Base-by-base conservation (phyloP, 2,329 filamentous ascomycete species). In the Aquanectria penicillioides region DNA sequence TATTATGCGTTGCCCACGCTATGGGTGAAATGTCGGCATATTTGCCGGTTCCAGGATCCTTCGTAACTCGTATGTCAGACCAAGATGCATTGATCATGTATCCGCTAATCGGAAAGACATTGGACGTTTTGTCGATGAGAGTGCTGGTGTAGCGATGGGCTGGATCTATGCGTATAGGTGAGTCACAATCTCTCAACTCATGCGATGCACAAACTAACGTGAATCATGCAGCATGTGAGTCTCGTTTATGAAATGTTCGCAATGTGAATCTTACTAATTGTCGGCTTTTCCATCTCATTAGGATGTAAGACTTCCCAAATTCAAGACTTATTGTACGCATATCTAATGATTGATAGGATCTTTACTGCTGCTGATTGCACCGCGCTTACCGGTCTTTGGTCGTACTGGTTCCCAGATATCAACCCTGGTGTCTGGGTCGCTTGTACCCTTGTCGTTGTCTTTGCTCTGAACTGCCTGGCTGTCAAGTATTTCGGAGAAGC, bases 311-410 rank as follows among this genome's bases (percentile, higher is more conserved):
- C 25, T 11, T 8, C 7, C n/a, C 12, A 13, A 3, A 4, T 10
- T 6, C 9, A 15, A 18, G 0, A n/a, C n/a, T n/a, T n/a, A n/a
- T n/a, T n/a, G n/a, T n/a, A 7, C 1, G 3, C 3, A 17, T 1
- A 18, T 44, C 50, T 44, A 20, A 44, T 25, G 12, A 12, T 20
- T 15, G 7, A 5, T 13, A 53, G 37, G 50, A 43, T 53, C 11
- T 53, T 43, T n/a, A 44, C 50, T 36, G 50, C 48, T n/a, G 50
- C 50, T n/a, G 50, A 51, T 13, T 51, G 48, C 18, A 44, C 50
- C 11, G 50, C 50, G 11, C 37, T 44, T 15, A 44, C 50, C 28
- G 50, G 37, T 20, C 37, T 53, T 28, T 44, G 28, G 38, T 43
- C 37, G 12, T 53, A 53, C 29, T 53, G 50, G 50, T 43, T 44